Evolutionary conservation across 768 basidiomycete species (phyloP).

Genomic region (Naematelia encephala): DNA sequence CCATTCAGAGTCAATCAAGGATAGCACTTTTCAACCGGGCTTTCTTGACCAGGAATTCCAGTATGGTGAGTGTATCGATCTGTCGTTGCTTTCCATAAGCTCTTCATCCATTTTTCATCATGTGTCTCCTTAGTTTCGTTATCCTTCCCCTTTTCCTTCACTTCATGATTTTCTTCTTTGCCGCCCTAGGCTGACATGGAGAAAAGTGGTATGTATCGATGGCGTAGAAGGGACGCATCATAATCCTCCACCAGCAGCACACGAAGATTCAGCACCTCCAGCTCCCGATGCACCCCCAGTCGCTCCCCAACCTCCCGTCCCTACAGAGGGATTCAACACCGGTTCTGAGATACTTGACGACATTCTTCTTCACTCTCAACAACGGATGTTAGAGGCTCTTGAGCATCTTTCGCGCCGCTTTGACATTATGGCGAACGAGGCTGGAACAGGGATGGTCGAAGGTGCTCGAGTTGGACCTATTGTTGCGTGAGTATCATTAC

Average conservation of each 20-base stretch:
- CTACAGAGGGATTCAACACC: slow-evolving; percentile 18
- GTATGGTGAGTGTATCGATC: slow-evolving; percentile 42
- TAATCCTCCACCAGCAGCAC: not conserved
- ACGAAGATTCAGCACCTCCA: slow-evolving; percentile 3
- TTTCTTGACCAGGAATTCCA: slow-evolving; percentile 49
- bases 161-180: not conserved
- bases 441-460: not conserved
- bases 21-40: slow-evolving; percentile 44
- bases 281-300: slow-evolving; percentile 3
- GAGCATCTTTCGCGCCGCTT: slow-evolving; percentile 19
- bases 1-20: slow-evolving; percentile 26
- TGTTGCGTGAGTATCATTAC: not conserved
- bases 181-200: no score
- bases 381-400: slow-evolving; percentile 45
- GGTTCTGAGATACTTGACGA: slow-evolving; percentile 45
- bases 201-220: slow-evolving; percentile 51
- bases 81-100: not conserved
- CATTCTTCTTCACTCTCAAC: slow-evolving; percentile 45
- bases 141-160: not conserved
- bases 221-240: slow-evolving; percentile 21
- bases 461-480: not conserved
- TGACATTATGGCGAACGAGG: slow-evolving; percentile 8
- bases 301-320: not conserved
- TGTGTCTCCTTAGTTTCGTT: not conserved
- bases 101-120: not conserved